Evolutionary conservation across 306 rosid genomes (phyloP).

Genomic region (Citrullus colocynthis): DNA sequence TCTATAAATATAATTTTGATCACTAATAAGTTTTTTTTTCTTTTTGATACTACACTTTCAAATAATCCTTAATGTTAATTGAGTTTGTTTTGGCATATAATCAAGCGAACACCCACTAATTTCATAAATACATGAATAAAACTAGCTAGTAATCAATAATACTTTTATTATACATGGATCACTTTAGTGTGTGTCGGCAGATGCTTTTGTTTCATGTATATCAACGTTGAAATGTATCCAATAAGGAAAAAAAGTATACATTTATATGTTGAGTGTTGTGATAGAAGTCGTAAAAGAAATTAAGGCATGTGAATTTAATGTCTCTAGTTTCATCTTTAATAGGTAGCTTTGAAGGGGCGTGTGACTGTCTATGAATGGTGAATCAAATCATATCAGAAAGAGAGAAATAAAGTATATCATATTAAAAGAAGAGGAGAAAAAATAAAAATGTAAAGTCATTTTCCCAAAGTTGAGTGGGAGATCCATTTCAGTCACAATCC

Average conservation of each 20-base stretch:
- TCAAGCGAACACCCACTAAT: no score
- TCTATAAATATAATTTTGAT: no score
- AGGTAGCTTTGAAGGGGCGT: not conserved
- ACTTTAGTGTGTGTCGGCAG: not conserved
- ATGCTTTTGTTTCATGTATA: not conserved
- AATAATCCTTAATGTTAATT: no score
- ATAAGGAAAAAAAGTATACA: not conserved
- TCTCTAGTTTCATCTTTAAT: not conserved
- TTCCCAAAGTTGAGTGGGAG: not conserved
- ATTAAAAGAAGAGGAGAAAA: not conserved
- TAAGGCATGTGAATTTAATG: constrained; percentile 1
- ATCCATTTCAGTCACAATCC: constrained; percentile 1
- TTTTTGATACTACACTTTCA: no score
- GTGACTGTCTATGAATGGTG: not conserved
- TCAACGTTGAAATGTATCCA: not conserved
- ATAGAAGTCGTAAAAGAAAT: not conserved
- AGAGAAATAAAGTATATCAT: not conserved
- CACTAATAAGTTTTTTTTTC: no score
- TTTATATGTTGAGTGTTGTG: not conserved
- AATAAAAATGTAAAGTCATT: not conserved
- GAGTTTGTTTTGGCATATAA: no score
- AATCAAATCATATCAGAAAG: not conserved
- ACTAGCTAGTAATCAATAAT: no score
- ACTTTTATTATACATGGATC: no score
- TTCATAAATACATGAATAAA: no score